Conservation (phyloP, 2,329 filamentous ascomycete species). For the Purpureocillium lavendulum region DNA sequence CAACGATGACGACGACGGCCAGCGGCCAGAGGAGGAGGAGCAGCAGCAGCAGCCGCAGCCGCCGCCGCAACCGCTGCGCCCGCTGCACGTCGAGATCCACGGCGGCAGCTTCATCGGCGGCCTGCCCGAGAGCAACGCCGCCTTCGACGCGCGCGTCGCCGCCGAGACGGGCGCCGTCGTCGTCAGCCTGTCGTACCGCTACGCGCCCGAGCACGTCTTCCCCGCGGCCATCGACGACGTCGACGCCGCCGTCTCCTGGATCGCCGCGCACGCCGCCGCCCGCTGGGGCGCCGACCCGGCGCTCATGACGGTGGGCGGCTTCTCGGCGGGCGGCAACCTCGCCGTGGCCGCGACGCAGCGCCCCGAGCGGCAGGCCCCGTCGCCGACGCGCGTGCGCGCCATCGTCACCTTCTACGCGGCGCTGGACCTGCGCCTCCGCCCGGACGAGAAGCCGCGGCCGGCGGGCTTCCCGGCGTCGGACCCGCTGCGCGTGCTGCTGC, state of each 20-base stretch:
- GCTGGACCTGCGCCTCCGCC: constrained; percentile 28
- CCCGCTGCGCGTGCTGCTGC: constrained; percentile 26
- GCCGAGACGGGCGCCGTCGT: constrained; percentile 32
- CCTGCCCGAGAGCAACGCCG: constrained; percentile 27
- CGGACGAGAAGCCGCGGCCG: constrained; percentile 29
- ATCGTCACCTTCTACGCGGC: constrained; percentile 29
- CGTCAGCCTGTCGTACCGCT: constrained; percentile 41
- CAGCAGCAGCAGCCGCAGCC: too few relatives aligned
- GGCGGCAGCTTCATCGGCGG: constrained; percentile 35
- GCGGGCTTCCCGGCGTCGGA: constrained; percentile 24
- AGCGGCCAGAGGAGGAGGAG: too few relatives aligned
- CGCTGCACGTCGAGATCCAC: constrained; percentile 36
- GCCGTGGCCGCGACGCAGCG: constrained; percentile 25
- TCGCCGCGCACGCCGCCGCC: constrained; percentile 26
- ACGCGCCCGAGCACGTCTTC: constrained; percentile 42
- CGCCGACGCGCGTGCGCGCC: constrained; percentile 23
- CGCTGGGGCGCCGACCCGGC: constrained; percentile 27
- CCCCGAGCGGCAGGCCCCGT: constrained; percentile 11
- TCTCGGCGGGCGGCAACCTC: constrained; percentile 35
- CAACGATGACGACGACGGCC: too few relatives aligned
- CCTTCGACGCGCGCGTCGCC: constrained; percentile 24
- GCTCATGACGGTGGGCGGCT: constrained; percentile 33
- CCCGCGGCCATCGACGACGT: constrained; percentile 38
- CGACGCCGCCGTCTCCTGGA: constrained; percentile 31
- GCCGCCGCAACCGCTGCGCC: constrained; percentile 15